These are phyloP conservation scores for Trichosporon ovoides DNA, from an alignment of 1,284 basidiomycete species.

Conservation along the genomic window DNA sequence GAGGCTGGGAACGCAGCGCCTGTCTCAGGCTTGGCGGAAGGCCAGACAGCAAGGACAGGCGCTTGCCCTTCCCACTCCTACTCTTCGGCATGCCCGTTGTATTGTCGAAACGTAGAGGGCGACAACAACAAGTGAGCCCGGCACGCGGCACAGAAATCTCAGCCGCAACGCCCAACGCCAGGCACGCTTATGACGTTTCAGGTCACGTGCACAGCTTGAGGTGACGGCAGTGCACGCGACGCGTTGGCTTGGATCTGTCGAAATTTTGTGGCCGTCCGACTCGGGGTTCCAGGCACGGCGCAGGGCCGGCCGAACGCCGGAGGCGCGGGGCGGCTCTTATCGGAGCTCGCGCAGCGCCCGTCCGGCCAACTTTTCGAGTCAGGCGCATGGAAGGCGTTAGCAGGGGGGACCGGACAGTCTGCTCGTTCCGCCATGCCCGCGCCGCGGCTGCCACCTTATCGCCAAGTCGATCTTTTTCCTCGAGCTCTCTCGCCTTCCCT, in stretches of 20 bases:
- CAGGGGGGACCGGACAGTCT: slow-evolving; percentile 1
- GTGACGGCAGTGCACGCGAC: no score
- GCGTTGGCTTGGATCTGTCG: no score
- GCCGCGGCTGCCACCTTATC: background rate
- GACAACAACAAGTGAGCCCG: background rate
- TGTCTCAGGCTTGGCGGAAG: slow-evolving; percentile 35
- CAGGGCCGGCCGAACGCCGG: background rate
- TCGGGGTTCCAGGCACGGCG: no score
- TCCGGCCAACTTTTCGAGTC: slow-evolving; percentile 1
- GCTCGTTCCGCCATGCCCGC: background rate
- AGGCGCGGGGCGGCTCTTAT: slow-evolving; percentile 4
- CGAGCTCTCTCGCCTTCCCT: background rate
- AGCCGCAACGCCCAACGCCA: no score
- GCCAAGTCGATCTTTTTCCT: background rate
- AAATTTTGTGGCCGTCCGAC: no score
- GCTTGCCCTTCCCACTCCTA: background rate
- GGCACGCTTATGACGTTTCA: no score
- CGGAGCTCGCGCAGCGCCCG: background rate
- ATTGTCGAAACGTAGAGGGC: background rate
- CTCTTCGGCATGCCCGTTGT: background rate
- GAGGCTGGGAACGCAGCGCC: slow-evolving; percentile 29
- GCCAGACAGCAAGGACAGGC: slow-evolving; percentile 35
- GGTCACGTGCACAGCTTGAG: no score
- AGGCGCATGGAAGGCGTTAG: background rate
- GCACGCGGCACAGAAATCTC: no score